Conservation (phyloP, 2,329 filamentous ascomycete species). For the Colletotrichum salicis region DNA sequence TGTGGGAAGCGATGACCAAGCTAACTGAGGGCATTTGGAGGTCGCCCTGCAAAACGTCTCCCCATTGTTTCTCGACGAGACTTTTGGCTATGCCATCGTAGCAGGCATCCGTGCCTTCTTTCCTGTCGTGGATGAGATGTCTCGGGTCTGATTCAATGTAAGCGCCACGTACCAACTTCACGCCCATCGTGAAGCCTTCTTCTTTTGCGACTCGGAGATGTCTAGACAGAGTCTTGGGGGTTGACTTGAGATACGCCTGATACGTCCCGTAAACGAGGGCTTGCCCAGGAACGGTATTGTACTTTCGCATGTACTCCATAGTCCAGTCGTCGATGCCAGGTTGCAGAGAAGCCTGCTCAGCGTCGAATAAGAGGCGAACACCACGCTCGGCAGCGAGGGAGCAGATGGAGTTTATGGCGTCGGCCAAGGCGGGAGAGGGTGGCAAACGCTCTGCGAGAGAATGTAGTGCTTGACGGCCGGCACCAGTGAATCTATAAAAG, state of each 20-base stretch:
- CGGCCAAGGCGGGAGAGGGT: conserved; percentile 71
- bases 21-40: conserved; percentile 66
- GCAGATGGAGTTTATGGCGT: conserved; percentile 80
- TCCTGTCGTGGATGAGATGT: conserved; percentile 76
- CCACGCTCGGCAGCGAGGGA: conserved; percentile 74
- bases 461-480: conserved; percentile 77
- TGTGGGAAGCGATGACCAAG: conserved; percentile 85
- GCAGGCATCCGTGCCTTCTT: conserved; percentile 74
- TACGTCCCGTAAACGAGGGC: conserved; percentile 85
- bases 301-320: conserved; percentile 78
- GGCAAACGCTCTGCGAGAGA: conserved; percentile 71
- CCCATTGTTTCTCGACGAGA: conserved; percentile 74
- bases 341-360: conserved; percentile 84
- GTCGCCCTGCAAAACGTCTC: conserved; percentile 41
- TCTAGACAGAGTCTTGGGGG: conserved; percentile 63
- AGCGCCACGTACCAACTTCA: conserved; percentile 81
- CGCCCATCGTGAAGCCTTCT: conserved; percentile 73
- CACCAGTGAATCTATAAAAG: conserved; percentile 76
- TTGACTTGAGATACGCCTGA: conserved; percentile 78
- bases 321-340: conserved; percentile 85
- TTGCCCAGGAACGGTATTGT: conserved; percentile 70
- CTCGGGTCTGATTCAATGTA: conserved; percentile 78
- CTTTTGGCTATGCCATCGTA: conserved; percentile 79
- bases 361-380: conserved; percentile 83
- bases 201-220: conserved; percentile 70